Conservation (phyloP, 208 protist genomes). For the Naegleria gruberi region DNA sequence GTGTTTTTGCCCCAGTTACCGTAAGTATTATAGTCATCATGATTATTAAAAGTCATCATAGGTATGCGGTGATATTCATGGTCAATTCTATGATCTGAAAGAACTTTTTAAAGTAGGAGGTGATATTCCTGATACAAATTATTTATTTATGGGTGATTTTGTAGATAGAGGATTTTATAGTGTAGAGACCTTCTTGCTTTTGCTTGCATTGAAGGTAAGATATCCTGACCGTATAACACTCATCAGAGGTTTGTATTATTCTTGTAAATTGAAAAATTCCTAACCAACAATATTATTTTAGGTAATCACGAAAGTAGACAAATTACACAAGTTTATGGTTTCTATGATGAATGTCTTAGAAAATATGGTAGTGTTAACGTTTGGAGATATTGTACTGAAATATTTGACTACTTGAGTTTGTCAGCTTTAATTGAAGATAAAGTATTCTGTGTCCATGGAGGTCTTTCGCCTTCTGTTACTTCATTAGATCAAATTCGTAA, state of each 20-base stretch:
- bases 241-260: constrained; percentile 84
- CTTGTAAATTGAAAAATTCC: constrained; percentile 16
- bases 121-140: constrained; percentile 90
- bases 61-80: constrained; percentile 85
- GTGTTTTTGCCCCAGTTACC: constrained; percentile 74
- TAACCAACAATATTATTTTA: background rate
- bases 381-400: constrained; percentile 98
- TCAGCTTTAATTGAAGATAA: constrained; percentile 93
- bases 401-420: constrained; percentile 98
- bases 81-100: constrained; percentile 91
- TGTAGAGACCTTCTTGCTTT: constrained; percentile 94
- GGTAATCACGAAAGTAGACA: constrained; percentile 64
- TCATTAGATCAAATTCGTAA: constrained; percentile 90
- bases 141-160: constrained; percentile 95
- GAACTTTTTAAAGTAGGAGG: constrained; percentile 92
- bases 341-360: constrained; percentile 98
- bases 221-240: constrained; percentile 88
- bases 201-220: constrained; percentile 93
- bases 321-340: constrained; percentile 96
- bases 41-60: background rate
- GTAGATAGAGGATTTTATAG: constrained; percentile 96
- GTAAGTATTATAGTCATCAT: constrained; percentile 41
- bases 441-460: constrained; percentile 97
- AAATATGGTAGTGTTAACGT: constrained; percentile 99
- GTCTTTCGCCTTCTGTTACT: constrained; percentile 93